Base-by-base conservation (phyloP, 768 basidiomycete species). In the Mycena olivaceomarginata region DNA sequence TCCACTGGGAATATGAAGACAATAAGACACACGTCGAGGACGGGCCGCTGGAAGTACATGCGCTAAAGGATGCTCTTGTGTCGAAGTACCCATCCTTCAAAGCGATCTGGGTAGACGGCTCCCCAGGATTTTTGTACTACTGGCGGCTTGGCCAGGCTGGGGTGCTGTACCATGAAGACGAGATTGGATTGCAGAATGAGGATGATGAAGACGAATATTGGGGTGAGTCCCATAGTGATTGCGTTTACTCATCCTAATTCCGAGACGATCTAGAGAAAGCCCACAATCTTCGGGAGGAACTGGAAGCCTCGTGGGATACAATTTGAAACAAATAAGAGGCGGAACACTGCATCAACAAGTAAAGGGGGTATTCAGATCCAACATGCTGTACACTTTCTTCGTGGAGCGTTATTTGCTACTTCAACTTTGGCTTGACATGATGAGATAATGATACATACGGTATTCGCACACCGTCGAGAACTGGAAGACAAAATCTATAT, bases 1-100 rank as follows among this genome's bases (percentile, higher is more conserved):
- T 53, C n/a, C 51, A 53, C 51, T 53, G 51, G 51, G n/a, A 53
- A 53, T 53, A 53, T n/a, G 51, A 53, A 20, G 51, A 53, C n/a
- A n/a, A n/a, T 8, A 11, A n/a, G 9, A 20, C n/a, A 18, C 51
- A 53, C n/a, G 8, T 53, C 7, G 51, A 53, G 51, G 15, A n/a
- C 11, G 51, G 51, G n/a, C 15, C 51, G 51, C 51, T 8, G 20
- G 51, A n/a, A 22, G 7, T 53, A 11, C 20, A 5, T n/a, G 4
- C 16, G 51, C 20, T 53, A 15, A 20, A 53, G n/a, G 51, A 53
- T 11, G 51, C 51, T n/a, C 20, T 53, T 11, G 20, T 53, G 7
- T 53, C 51, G 11, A 53, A 53, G 10, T 53, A 53, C 16, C n/a
- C 51, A n/a, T 20, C 5, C 51, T n/a, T 53, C 20, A 53, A 53